Base-by-base conservation (phyloP, 2,329 filamentous ascomycete genomes). In the Chaetomiaceae sp. region DNA sequence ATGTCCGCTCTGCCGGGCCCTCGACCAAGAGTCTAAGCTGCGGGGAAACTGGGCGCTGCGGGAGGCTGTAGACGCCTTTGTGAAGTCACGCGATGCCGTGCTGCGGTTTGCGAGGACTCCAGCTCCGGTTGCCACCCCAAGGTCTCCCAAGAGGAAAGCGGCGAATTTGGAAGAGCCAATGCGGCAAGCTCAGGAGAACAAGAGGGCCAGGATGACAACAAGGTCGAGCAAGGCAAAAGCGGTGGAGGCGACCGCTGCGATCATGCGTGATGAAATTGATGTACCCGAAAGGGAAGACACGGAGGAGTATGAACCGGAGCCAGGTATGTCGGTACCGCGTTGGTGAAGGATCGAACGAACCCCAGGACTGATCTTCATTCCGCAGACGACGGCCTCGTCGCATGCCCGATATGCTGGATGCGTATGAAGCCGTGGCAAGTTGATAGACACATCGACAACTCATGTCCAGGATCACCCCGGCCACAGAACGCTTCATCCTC, bases 21-120 rank as follows among this genome's bases (percentile, higher is more conserved):
- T 75, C 1, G 89, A 95, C 61, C 90, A 96, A 67, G 90, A 92
- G 66, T 79, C 89, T 56, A 94, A 89, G 67, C 67, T 99, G 61
- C 80, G 90, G 54, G 85, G 86, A 42, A 97, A 97, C 67, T 88
- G 86, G 79, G 84, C 86, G 0, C 75, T 97, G 59, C 84, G 94
- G 64, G 91, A 97, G 66, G 78, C 92, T 1, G 88, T 96, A 8
- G 84, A 89, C 34, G 81, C 84, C 0, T 99, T 96, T 61, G 74
- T 81, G 59, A 78, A 75, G 48, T 82, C 84, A 4, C 78, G 92
- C 51, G 69, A 78, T 3, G 72, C 72, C 18, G 75, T 87, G 3
- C 68, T 96, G 23, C 73, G 78, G 1, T 74, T 90, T 62, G 90
- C 89, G 27, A 78, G 71, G 42, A 71, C 64, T 47, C 69, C 72